phyloP scores from a whole-genome alignment of 2,329 filamentous ascomycete species.

The Penicillium brevicompactum region DNA sequence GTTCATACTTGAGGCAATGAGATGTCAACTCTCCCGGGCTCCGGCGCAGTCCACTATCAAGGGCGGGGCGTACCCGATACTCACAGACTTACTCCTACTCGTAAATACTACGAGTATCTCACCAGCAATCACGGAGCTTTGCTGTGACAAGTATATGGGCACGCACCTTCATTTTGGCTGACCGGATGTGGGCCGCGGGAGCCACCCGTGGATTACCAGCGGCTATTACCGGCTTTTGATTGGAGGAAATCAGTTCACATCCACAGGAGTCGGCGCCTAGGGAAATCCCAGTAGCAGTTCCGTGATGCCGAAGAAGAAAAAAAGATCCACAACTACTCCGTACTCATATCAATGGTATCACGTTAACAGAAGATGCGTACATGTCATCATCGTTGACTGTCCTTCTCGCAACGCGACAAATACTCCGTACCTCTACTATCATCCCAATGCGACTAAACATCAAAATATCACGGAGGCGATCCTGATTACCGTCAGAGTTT shows the following conservation, averaged over 20 bases:
- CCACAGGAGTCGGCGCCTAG: background rate
- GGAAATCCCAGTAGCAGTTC: too few relatives aligned
- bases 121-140: too few relatives aligned
- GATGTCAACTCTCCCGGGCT: background rate
- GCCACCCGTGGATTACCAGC: background rate
- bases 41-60: background rate
- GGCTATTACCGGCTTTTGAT: background rate
- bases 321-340: too few relatives aligned
- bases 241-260: background rate
- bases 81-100: background rate
- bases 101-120: too few relatives aligned
- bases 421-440: slow-evolving; percentile 1
- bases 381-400: background rate
- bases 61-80: background rate
- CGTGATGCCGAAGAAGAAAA: too few relatives aligned
- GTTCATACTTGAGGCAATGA: background rate
- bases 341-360: slow-evolving; percentile 4
- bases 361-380: background rate
- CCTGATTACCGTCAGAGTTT: slow-evolving; percentile 1
- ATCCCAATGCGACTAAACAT: slow-evolving; percentile 1
- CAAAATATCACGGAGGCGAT: background rate
- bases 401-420: background rate
- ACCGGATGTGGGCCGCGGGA: background rate
- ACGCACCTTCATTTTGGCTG: too few relatives aligned
- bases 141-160: too few relatives aligned